Evolutionary conservation across 2,329 filamentous ascomycete genomes (phyloP), one percentile per base, ranked within the genome.

Genomic region (Penicillium thymicola): DNA sequence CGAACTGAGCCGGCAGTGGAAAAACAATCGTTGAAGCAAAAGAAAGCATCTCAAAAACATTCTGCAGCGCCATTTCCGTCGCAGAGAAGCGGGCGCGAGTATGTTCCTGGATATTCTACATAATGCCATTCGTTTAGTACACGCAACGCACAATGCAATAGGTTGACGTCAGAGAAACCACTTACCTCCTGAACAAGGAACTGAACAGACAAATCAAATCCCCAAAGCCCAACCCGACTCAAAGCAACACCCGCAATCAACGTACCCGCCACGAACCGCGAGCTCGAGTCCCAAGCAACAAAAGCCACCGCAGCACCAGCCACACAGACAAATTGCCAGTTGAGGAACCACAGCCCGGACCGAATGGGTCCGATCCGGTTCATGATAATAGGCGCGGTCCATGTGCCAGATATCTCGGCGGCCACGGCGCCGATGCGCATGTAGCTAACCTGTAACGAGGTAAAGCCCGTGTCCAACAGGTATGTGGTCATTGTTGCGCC

Each of bases 341-440:
- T 85, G 10, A 87, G 67, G 59, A 84, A 85, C 89, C 89, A 92
- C 3, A 91, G 77, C 0, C 88, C 89, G 0, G 82, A 79, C n/a
- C 89, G 77, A 8, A 89, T 76, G 1, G 80, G 74, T 0, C 85
- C 84, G 38, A 87, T 80, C 38, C 71, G 73, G 2, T 71, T 70
- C 67, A 84, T 81, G 5, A 80, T 71, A 16, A 74, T 65, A 0
- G 82, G 82, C 0, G 81, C 82, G 8, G 80, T 69, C 63, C 81
- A 76, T 2, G 82, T 84, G 11, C 80, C 81, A 16, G 75, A 78
- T 13, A 85, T 73, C 62, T 84, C 82, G n/a, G 82, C 76, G 8
- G 77, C 46, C 5, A 80, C 80, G 3, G 80, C 78, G 18, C 74
- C 71, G 7, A 78, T 77, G 36, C 79, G 72, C 55, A 79, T 76